Base-by-base conservation (phyloP, 345 rosid genomes). In the Anastatica hierochuntica region DNA sequence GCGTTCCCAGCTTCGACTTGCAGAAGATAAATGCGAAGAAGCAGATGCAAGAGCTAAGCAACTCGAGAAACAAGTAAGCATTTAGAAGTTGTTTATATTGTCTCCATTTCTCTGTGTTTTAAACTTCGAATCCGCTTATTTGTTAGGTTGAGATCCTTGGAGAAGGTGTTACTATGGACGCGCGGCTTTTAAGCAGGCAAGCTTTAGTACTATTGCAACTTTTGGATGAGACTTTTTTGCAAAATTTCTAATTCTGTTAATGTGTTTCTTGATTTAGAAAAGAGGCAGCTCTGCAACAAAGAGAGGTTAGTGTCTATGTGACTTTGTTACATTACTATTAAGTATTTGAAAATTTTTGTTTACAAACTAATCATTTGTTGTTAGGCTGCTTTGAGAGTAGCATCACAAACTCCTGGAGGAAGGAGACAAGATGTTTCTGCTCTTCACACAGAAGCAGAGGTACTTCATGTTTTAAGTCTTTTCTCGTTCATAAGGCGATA, bases 221-320 rank as follows among this genome's bases (percentile, higher is more conserved):
- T 58, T 29, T 35, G 14, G 31, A 40, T 55, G 43, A n/a, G n/a
- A 14, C 10, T 17, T 44, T 31, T 55, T 21, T 16, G 30, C n/a
- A n/a, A 33, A 45, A 31, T 16, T 40, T 50, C 53, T 66, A 60
- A 61, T 56, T 49, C 17, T 39, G 10, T 60, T 57, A 52, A 56
- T 58, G 40, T 59, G 19, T 58, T 64, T 65, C 36, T 23, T 59
- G 58, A 58, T 74, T 47, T 78, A 90, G 97, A 67, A 90, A 90
- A 72, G 97, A 86, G 71, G 94, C 90, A 60, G 85, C 88, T 52
- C 64, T 86, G 73, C 97, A 81, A 54, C 90, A 83, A 60, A 77
- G 81, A 73, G 97, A 90, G 97, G 97, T 90, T 36, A 47, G 85
- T 69, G 17, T n/a, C 46, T 47, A 38, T 18, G 15, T 36, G 21